These are phyloP conservation scores for Flaveria bidentis DNA, from an alignment of 129 eudicot genomes.

Conservation along the genomic window DNA sequence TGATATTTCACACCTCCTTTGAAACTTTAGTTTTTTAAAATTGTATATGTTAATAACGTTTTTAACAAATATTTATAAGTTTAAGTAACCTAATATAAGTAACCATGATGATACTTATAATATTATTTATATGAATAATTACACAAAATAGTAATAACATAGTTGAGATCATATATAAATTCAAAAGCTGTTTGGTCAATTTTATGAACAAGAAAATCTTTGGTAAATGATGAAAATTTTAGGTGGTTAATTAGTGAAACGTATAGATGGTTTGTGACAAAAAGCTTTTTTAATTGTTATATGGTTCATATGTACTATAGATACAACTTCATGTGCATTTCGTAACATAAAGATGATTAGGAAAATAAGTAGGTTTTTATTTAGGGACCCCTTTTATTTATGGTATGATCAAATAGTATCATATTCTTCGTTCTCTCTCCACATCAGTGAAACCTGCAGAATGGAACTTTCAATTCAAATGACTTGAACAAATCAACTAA, in stretches of 20 bases:
- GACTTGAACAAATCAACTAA: not conserved
- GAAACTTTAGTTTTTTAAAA: too few species aligned
- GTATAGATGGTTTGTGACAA: not conserved
- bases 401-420: not conserved
- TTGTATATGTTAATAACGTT: too few species aligned
- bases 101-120: not conserved
- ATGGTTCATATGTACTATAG: not conserved
- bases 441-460: constrained; percentile 26
- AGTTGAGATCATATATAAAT: not conserved
- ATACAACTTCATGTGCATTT: too few species aligned
- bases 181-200: not conserved
- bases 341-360: too few species aligned
- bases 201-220: not conserved
- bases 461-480: constrained; percentile 21
- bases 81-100: not conserved
- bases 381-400: too few species aligned
- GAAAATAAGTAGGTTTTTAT: too few species aligned
- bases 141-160: not conserved
- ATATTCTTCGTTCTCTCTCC: constrained; percentile 7
- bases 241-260: not conserved
- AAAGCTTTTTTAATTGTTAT: not conserved
- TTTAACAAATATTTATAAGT: not conserved
- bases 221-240: not conserved
- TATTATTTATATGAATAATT: not conserved
- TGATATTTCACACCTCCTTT: too few species aligned